These are phyloP conservation scores for Xerocomus spinulosus DNA, from an alignment of 768 basidiomycete species.

Conservation along the genomic window DNA sequence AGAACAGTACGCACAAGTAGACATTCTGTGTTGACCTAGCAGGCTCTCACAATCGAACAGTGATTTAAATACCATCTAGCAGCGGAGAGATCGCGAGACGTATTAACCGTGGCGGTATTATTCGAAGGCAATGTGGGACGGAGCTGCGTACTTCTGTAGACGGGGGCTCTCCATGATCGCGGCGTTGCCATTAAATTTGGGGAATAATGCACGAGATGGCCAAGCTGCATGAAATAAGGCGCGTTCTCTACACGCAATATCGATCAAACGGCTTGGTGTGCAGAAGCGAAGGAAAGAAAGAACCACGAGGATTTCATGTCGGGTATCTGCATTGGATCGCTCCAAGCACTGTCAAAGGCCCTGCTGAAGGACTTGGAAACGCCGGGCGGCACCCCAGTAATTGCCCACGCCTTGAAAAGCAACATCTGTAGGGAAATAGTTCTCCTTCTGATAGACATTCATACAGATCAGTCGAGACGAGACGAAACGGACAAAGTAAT, in stretches of 20 bases:
- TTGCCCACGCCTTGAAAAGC: slow-evolving; percentile 10
- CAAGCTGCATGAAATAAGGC: slow-evolving; percentile 29
- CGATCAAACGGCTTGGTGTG: slow-evolving; percentile 32
- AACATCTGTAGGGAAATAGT: background rate
- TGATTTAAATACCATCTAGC: slow-evolving; percentile 26
- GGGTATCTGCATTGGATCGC: slow-evolving; percentile 35
- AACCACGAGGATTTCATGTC: slow-evolving; percentile 35
- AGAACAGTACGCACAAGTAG: slow-evolving; percentile 12
- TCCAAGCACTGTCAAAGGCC: slow-evolving; percentile 26
- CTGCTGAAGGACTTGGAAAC: slow-evolving; percentile 21
- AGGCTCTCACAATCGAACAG: slow-evolving; percentile 12
- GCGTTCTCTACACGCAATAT: slow-evolving; percentile 31
- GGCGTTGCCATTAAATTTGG: slow-evolving; percentile 23
- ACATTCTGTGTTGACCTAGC: slow-evolving; percentile 20
- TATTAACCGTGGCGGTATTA: slow-evolving; percentile 26
- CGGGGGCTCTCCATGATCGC: slow-evolving; percentile 27
- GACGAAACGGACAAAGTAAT: background rate
- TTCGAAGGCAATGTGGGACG: slow-evolving; percentile 27
- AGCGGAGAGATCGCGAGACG: slow-evolving; percentile 15
- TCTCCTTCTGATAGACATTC: background rate
- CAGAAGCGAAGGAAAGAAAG: slow-evolving; percentile 30
- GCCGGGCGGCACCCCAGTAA: slow-evolving; percentile 18
- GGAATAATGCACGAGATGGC: slow-evolving; percentile 26
- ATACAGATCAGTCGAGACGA: background rate
- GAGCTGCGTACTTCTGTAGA: slow-evolving; percentile 21